Evolutionary conservation across 2,329 filamentous ascomycete species (phyloP).

Genomic region (Helminthosporium solani): DNA sequence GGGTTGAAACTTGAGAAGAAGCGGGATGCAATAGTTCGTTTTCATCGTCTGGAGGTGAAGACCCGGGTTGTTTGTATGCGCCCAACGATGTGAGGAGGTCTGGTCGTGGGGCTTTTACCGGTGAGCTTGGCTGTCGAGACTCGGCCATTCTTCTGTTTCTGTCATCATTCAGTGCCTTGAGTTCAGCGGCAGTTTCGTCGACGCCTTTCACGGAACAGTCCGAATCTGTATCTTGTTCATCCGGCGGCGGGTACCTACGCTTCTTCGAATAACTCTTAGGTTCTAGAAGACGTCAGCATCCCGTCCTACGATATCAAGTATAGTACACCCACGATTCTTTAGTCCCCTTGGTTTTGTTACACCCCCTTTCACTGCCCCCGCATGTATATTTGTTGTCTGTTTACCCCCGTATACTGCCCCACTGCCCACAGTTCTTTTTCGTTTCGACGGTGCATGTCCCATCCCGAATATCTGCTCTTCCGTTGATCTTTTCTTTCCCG

Average conservation of each 20-base stretch:
- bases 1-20: neutral
- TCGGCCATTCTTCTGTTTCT: neutral
- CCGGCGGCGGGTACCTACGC: neutral
- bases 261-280: neutral
- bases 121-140: neutral
- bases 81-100: slow-evolving; percentile 6
- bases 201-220: neutral
- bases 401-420: neutral
- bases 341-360: no score
- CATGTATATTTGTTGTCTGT: slow-evolving; percentile 8
- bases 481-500: slow-evolving; percentile 2
- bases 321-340: no score
- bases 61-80: slow-evolving; percentile 4
- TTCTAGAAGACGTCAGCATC: no score
- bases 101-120: slow-evolving; percentile 3
- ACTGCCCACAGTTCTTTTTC: slow-evolving; percentile 4
- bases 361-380: neutral
- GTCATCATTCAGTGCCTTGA: neutral
- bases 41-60: slow-evolving; percentile 1
- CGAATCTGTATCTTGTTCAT: neutral
- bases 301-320: no score
- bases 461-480: slow-evolving; percentile 8
- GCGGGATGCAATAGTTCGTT: neutral
- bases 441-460: slow-evolving; percentile 3
- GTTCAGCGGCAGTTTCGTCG: neutral